phyloP scores from a whole-genome alignment of 257 asterid species.

The Thymus quinquecostatus region DNA sequence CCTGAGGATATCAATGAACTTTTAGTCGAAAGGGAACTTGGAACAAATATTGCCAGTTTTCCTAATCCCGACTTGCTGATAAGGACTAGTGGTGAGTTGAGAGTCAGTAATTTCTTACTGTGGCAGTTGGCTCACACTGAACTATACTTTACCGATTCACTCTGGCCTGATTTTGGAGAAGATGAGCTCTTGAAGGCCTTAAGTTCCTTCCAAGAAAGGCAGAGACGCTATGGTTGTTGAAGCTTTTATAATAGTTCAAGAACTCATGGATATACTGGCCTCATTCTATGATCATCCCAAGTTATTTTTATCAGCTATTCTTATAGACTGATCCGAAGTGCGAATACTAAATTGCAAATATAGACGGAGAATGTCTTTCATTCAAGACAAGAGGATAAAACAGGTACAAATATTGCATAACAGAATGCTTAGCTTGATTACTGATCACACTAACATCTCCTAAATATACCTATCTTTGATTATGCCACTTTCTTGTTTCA shows the following conservation, averaged over 20 bases:
- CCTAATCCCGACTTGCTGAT: slow-evolving; percentile 64
- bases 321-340: not conserved
- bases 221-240: slow-evolving; percentile 56
- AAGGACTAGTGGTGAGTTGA: slow-evolving; percentile 71
- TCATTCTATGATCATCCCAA: not conserved
- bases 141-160: slow-evolving; percentile 45
- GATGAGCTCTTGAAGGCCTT: slow-evolving; percentile 57
- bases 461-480: not conserved
- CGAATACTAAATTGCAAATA: not conserved
- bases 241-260: slow-evolving; percentile 1
- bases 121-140: slow-evolving; percentile 81
- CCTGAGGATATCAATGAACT: slow-evolving; percentile 49
- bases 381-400: not conserved
- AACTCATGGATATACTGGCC: not conserved
- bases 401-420: not conserved
- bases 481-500: not conserved
- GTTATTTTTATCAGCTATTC: not conserved
- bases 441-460: too few relatives aligned
- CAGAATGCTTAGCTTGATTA: not conserved
- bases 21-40: slow-evolving; percentile 52
- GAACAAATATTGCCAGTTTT: slow-evolving; percentile 51
- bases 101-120: slow-evolving; percentile 66
- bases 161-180: slow-evolving; percentile 77
- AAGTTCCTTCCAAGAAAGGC: slow-evolving; percentile 54
- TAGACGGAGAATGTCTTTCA: not conserved